Evolutionary conservation across 1,284 basidiomycete species (phyloP).

Genomic region (Xerocomus nothofagi): DNA sequence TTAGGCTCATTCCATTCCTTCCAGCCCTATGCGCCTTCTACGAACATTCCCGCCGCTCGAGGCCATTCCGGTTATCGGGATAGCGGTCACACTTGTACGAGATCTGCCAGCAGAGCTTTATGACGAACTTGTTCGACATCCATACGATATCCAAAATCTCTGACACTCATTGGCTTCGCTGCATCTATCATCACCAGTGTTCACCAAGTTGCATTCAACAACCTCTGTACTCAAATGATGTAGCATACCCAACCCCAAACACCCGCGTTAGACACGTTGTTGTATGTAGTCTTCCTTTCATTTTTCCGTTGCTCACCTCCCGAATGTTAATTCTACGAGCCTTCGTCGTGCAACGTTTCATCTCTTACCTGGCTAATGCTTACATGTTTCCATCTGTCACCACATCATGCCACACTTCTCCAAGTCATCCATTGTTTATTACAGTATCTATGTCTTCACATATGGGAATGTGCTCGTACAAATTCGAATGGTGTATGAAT

Average conservation of each 20-base stretch:
- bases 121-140: conserved; percentile 86
- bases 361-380: not conserved
- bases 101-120: conserved; percentile 90
- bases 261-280: conserved; percentile 10
- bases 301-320: not conserved
- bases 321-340: not conserved
- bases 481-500: conserved; percentile 9
- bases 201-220: conserved; percentile 11
- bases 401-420: not conserved
- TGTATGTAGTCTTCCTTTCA: conserved; percentile 15
- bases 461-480: not conserved
- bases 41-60: conserved; percentile 94
- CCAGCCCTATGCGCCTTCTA: conserved; percentile 91
- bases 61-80: conserved; percentile 84
- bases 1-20: conserved; percentile 13
- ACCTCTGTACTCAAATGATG: conserved; percentile 19
- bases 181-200: not conserved
- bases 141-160: conserved; percentile 60
- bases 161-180: conserved; percentile 13
- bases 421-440: not conserved
- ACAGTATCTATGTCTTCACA: not conserved
- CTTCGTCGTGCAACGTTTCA: not conserved
- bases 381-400: not conserved
- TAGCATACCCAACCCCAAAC: conserved; percentile 23
- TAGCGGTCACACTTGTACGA: conserved; percentile 90